Conservation (phyloP, 1,284 basidiomycete genomes). For the Ganoderma resinaceum region DNA sequence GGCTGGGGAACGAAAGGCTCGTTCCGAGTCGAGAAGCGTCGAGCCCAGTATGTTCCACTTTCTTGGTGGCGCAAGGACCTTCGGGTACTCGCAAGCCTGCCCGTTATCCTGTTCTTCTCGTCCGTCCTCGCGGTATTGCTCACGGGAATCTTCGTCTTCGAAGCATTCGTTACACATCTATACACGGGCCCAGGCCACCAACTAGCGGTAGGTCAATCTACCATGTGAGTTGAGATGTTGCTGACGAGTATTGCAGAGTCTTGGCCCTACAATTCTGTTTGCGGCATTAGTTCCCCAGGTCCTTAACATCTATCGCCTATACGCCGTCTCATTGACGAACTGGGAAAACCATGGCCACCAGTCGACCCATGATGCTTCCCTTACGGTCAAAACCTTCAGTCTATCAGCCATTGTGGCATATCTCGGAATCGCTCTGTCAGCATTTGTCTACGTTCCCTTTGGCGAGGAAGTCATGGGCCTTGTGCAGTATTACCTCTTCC, state of each 20-base stretch:
- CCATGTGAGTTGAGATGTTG: constrained; percentile 2
- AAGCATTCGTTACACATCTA: constrained; percentile 85
- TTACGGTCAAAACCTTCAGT: constrained; percentile 93
- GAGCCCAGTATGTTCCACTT: constrained; percentile 69
- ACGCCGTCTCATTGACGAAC: constrained; percentile 76
- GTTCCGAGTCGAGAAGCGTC: constrained; percentile 78
- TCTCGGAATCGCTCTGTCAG: constrained; percentile 83
- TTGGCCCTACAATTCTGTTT: constrained; percentile 89
- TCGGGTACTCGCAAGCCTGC: constrained; percentile 78
- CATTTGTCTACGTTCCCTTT: constrained; percentile 93
- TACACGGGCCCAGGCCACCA: constrained; percentile 89
- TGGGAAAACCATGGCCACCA: constrained; percentile 94
- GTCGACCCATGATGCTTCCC: constrained; percentile 77
- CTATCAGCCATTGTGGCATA: constrained; percentile 91
- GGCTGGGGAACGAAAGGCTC: constrained; percentile 83
- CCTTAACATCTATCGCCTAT: constrained; percentile 77
- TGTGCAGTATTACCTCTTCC: constrained; percentile 52
- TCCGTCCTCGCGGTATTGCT: constrained; percentile 73
- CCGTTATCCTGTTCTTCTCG: constrained; percentile 83
- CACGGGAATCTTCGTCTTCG: constrained; percentile 85
- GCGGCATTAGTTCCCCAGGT: constrained; percentile 85
- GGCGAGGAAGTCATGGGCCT: constrained; percentile 80
- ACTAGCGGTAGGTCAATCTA: constrained; percentile 63
- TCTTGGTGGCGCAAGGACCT: constrained; percentile 82
- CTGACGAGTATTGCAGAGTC: constrained; percentile 53